These are phyloP conservation scores for Leishmania tropica DNA, from an alignment of 208 protist species.

Conservation along the genomic window DNA sequence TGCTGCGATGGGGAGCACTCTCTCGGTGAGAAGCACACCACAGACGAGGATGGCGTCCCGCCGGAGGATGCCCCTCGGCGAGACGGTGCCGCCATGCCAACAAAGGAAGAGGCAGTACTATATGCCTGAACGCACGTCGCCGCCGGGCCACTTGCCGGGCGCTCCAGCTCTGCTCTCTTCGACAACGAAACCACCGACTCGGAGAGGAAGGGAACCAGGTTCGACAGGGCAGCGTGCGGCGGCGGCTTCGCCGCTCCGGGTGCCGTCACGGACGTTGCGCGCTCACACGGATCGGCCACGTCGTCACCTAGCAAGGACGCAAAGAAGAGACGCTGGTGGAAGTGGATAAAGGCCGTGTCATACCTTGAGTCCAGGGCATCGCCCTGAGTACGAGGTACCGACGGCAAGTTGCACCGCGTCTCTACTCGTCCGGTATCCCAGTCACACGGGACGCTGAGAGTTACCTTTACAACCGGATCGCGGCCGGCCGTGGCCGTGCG, in stretches of 20 bases:
- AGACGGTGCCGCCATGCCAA: background rate
- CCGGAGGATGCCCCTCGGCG: background rate
- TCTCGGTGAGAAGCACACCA: constrained; percentile 1
- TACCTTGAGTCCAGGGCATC: background rate
- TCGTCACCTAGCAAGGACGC: background rate
- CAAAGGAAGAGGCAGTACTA: background rate
- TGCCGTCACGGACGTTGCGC: background rate
- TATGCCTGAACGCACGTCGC: background rate
- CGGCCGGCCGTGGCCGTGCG: background rate
- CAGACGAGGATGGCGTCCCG: background rate
- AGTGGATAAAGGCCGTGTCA: background rate
- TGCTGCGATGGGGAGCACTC: background rate
- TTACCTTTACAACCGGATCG: constrained; percentile 17
- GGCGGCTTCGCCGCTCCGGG: too few relatives aligned
- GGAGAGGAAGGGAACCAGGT: background rate
- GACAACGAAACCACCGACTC: background rate
- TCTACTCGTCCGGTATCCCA: constrained; percentile 17
- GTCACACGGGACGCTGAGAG: constrained; percentile 11
- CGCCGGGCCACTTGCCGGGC: background rate
- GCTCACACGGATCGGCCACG: background rate
- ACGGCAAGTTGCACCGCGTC: constrained; percentile 10
- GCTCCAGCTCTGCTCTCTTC: background rate
- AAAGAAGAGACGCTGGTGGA: constrained; percentile 16
- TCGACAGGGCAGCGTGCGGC: background rate
- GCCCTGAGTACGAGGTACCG: background rate